Conservation (phyloP, 306 rosid species). For the Carpinus fangiana region DNA sequence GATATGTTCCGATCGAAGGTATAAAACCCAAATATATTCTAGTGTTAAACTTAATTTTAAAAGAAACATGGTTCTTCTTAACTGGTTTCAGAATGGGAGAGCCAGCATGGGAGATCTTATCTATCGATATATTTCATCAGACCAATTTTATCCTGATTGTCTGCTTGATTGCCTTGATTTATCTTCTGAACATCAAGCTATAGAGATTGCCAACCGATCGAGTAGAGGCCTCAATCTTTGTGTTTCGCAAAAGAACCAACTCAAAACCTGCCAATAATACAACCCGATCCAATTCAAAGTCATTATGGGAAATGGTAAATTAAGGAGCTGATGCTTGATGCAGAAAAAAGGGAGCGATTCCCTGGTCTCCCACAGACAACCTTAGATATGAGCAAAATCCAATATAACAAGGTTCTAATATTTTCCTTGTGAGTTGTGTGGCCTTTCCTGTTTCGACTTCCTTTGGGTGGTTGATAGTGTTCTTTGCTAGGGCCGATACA, state of each 20-base stretch:
- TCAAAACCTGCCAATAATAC: slow-evolving; percentile 48
- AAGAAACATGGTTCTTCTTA: slow-evolving; percentile 8
- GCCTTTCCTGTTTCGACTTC: too few relatives aligned
- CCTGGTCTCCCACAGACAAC: slow-evolving; percentile 92
- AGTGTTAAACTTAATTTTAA: neutral
- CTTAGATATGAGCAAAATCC: slow-evolving; percentile 91
- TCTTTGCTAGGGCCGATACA: too few relatives aligned
- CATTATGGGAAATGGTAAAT: slow-evolving; percentile 95
- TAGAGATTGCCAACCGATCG: slow-evolving; percentile 70
- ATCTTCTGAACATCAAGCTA: slow-evolving; percentile 94
- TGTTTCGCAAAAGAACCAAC: slow-evolving; percentile 66
- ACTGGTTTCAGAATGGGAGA: slow-evolving; percentile 76
- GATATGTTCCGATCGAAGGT: slow-evolving; percentile 74
- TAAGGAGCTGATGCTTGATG: slow-evolving; percentile 80
- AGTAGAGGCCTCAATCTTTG: slow-evolving; percentile 72
- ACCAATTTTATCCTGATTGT: slow-evolving; percentile 84
- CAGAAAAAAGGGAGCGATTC: slow-evolving; percentile 84
- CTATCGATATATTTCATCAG: slow-evolving; percentile 82
- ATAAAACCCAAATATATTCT: slow-evolving; percentile 3
- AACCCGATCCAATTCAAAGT: slow-evolving; percentile 55
- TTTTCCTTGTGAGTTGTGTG: neutral
- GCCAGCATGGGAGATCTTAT: slow-evolving; percentile 83
- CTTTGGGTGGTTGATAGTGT: too few relatives aligned
- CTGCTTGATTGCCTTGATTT: slow-evolving; percentile 84
- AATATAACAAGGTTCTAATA: slow-evolving; percentile 74